Evolutionary conservation across 179 eudicot genomes (phyloP), one percentile per base, ranked within the genome.

Genomic region (Patellifolia procumbens): DNA sequence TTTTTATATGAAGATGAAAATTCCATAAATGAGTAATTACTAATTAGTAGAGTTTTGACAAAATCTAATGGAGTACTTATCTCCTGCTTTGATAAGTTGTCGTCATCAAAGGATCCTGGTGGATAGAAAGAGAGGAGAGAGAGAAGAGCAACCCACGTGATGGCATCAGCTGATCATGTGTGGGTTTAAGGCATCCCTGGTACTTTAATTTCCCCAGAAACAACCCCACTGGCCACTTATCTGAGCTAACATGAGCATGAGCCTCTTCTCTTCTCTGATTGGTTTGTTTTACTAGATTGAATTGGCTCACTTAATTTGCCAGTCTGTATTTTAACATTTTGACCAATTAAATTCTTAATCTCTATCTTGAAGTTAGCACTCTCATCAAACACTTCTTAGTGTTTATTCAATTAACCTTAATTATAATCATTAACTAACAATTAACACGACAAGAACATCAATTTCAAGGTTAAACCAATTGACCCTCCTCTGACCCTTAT

Each of bases 121-220:
- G 59, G n/a, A n/a, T 6, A 15, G 32, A 28, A 37, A 29, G 20
- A 17, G 56, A 60, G 17, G 20, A 31, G 34, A 59, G 48, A 65
- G 68, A 58, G 55, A 61, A 11, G 17, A 79, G 71, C 37, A 68
- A 29, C 68, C 80, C 84, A 84, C 78, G 87, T 84, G 87, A 84
- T 53, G 65, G 37, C 63, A n/a, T 61, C 75, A 81, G 84, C 59
- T 45, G 76, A 62, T 63, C 81, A 81, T 70, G 81, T 72, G 83
- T 78, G 31, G 49, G 75, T 76, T 26, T 22, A 71, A 61, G 39
- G 58, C 66, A 28, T 52, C n/a, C 48, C 74, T 59, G 55, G 46
- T 73, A 49, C 53, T 81, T 60, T 48, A 53, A 48, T 34, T 59
- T 53, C 17, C 67, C 45, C 48, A 76, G 53, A 77, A 53, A 77